A percentile compares a stretch with the other conserved stretches of the same genome.
Evolutionary conservation across 1,284 basidiomycete genomes (phyloP).

Genomic region (Ganoderma lucidum): DNA sequence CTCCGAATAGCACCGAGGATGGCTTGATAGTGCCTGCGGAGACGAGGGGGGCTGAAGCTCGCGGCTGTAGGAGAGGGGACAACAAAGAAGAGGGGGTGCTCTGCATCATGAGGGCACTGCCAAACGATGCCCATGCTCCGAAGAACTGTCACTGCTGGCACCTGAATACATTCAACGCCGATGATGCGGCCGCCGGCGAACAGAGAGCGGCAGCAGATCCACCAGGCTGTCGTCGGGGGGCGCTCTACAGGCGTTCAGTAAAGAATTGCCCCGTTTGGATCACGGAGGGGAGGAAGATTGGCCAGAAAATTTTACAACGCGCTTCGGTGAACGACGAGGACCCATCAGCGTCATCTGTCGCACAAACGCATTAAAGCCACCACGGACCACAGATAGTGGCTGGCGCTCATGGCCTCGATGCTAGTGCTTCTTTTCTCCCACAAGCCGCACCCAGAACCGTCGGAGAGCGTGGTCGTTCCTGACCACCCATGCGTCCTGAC

Average conservation of each 20-base stretch:
- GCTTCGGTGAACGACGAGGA: not conserved
- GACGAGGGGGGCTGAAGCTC: slow-evolving; percentile 21
- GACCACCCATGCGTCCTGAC: not conserved
- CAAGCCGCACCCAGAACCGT: not conserved
- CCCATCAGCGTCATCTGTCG: not conserved
- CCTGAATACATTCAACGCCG: not conserved
- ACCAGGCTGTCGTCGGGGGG: not conserved
- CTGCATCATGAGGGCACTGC: slow-evolving; percentile 1
- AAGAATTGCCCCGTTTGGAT: not conserved
- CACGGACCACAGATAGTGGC: not conserved
- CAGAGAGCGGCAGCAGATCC: not conserved
- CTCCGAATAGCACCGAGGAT: slow-evolving; percentile 21
- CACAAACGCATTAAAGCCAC: slow-evolving; percentile 1
- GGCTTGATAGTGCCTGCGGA: slow-evolving; percentile 29
- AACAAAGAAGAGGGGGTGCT: not conserved
- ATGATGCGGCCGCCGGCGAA: slow-evolving; percentile 4
- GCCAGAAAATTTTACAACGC: not conserved
- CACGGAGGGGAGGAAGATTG: slow-evolving; percentile 1
- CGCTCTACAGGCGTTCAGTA: slow-evolving; percentile 12
- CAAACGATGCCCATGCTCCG: slow-evolving; percentile 1
- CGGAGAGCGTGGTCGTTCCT: not conserved
- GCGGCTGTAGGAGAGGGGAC: slow-evolving; percentile 21
- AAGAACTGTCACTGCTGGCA: slow-evolving; percentile 7
- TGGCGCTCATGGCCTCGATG: not conserved
- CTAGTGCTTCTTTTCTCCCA: slow-evolving; percentile 3